Base-by-base conservation (phyloP, 2,329 filamentous ascomycete genomes). In the Ceratocystis ficicola region DNA sequence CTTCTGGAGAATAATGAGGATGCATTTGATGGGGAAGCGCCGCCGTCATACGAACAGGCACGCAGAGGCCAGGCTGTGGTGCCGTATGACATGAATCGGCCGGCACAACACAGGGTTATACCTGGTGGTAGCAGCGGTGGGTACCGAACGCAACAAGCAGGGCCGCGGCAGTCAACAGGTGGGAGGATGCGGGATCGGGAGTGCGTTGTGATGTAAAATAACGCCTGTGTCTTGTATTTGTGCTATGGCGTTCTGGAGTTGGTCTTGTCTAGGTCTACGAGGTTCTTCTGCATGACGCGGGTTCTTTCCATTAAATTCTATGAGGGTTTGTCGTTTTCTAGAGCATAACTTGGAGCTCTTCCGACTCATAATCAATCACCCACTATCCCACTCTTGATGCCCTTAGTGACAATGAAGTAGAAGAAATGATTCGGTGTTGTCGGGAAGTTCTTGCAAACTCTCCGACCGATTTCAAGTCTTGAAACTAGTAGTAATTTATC, bases 41-140 rank as follows among this genome's bases (percentile, higher is more conserved):
- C 63, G 28, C 48, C 62, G 28, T 55, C 65, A 36, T 67, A 67
- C n/a, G 62, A 64, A 17, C 36, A 66, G 30, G 62, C 50, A 44
- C 65, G 20, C 5, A 17, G 22, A 5, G 62, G 20, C 7, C 25
- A 57, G 20, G n/a, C 28, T 5, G 20, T 55, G 8, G 17, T 62
- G 20, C 63, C 62, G 10, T 32, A 61, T 20, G 25, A n/a, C 5
- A 1, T 6, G 32, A 17, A 12, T 15, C 5, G 6, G 2, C n/a
- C 59, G 59, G 6, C 22, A 17, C 41, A 30, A 30, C 17, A 50
- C 46, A 50, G n/a, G 22, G 17, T 5, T 50, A 8, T 15, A n/a
- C 15, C 46, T 20, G 4, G 48, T 5, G 7, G 20, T 25, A 25
- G 48, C 48, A 7, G 20, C 48, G 20, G 48, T 15, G 48, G 30